Evolutionary conservation across 306 rosid genomes (phyloP), one percentile per base, ranked within the genome.

Genomic region (Mimosa bimucronata): DNA sequence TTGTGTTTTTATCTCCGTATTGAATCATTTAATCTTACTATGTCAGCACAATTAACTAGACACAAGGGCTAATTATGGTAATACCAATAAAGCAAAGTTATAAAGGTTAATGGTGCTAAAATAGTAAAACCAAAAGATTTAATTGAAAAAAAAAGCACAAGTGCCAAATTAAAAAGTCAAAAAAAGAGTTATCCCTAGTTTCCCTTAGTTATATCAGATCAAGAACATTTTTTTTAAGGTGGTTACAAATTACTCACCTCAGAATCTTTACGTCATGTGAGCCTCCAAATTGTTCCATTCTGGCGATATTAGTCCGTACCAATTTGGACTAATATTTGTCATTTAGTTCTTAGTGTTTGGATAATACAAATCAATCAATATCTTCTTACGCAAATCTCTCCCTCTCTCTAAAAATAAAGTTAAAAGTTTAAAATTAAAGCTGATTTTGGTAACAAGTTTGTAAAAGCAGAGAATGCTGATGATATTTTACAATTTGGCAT

Each of bases 391-490:
- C 19, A 67, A 9, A 67, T 52, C 0, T 50, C 7, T 9, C 14
- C n/a, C n/a, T 26, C 0, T 5, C 9, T 8, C 23, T 2, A 21
- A 44, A 40, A 71, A 38, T 52, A 55, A 75, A 50, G 2, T 28
- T 52, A 9, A 46, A 55, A 55, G 31, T 28, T 18, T 25, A 25
- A 37, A 70, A 62, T 38, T 11, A 71, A 66, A 77, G 69, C 37
- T 52, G 70, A 23, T 61, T 72, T 73, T 69, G 73, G 57, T 57
- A 45, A 38, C 31, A 71, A 41, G 48, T 50, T 64, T 79, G 48
- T 53, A 34, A 82, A 82, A 80, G 76, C 40, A 65, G 44, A 21
- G 64, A 23, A 23, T 76, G 80, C 11, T 48, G 41, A 37, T 30
- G 71, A 79, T 19, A 55, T 73, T n/a, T 45, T 29, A 55, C 23